phyloP scores from a whole-genome alignment of 1,284 basidiomycete species.

The Pterula multifida region DNA sequence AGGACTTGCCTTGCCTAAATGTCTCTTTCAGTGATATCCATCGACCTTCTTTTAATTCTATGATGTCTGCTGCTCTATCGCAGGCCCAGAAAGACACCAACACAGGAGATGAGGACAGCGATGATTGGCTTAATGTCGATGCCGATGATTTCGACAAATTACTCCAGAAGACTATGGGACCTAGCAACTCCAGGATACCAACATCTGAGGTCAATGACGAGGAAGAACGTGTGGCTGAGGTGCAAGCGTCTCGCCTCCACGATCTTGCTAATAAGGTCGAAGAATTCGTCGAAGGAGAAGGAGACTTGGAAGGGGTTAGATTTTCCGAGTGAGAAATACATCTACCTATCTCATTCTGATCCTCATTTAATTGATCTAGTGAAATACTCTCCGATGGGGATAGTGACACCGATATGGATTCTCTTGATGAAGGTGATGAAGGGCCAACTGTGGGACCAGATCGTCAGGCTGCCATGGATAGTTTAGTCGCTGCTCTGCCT shows the following conservation, averaged over 20 bases:
- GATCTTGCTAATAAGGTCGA: slow-evolving; percentile 77
- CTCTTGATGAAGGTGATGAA: slow-evolving; percentile 13
- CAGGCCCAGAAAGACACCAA: neutral
- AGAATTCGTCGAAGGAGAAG: slow-evolving; percentile 78
- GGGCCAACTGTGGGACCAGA: slow-evolving; percentile 19
- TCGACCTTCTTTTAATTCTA: slow-evolving; percentile 17
- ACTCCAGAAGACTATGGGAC: slow-evolving; percentile 31
- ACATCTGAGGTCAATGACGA: slow-evolving; percentile 37
- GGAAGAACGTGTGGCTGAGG: slow-evolving; percentile 39
- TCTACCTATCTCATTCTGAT: slow-evolving; percentile 5
- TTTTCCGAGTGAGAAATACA: slow-evolving; percentile 68
- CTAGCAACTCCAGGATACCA: slow-evolving; percentile 16
- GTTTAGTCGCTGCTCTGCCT: slow-evolving; percentile 56
- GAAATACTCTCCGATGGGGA: slow-evolving; percentile 25
- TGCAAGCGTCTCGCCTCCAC: slow-evolving; percentile 60
- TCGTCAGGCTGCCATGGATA: slow-evolving; percentile 53
- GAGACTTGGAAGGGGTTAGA: slow-evolving; percentile 74
- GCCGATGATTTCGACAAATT: slow-evolving; percentile 52
- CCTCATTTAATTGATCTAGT: neutral
- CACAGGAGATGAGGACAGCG: slow-evolving; percentile 42
- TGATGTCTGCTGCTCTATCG: neutral
- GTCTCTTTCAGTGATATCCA: slow-evolving; percentile 34
- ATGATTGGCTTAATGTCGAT: slow-evolving; percentile 65
- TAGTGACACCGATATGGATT: slow-evolving; percentile 1
- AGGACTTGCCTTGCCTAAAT: neutral